Base-by-base conservation (phyloP, 23 red algal species). In the Rhodosorus marinus region DNA sequence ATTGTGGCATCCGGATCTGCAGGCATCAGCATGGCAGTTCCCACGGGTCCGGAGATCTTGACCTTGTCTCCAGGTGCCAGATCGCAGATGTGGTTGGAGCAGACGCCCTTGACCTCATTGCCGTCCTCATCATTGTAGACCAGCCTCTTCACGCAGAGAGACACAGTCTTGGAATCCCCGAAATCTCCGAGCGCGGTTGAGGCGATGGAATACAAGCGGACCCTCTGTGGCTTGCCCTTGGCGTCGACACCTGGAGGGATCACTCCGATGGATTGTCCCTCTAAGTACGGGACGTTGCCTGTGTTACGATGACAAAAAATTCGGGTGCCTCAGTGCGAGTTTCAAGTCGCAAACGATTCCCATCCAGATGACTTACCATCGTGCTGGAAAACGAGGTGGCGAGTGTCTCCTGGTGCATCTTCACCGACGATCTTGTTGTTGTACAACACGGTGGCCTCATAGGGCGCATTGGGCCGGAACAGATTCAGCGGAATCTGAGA, bases 231-330 rank as follows among this genome's bases (percentile, higher is more conserved):
- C 49, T 81, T 81, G 21, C 76, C 86, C 51, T 82, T 93, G n/a
- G n/a, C n/a, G 59, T 93, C 86, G 26, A 30, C 14, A 6, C 86
- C 86, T 15, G 76, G 75, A 32, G 86, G 45, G 43, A 93, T 76
- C 26, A 93, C 75, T 43, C 86, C 86, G 47, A 93, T 66, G 0
- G 86, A 93, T 66, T 93, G 86, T 7, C 86, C 86, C 69, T 93
- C 86, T 19, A 93, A 49, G 57, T 93, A 93, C 0, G 60, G 70
- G 31, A 88, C n/a, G 45, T 88, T 77, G 3, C 86, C n/a, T n/a
- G n/a, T n/a, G n/a, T n/a, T n/a, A n/a, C n/a, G n/a, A n/a, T n/a
- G n/a, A n/a, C n/a, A n/a, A n/a, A n/a, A n/a, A n/a, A n/a, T n/a
- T n/a, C n/a, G n/a, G n/a, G n/a, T n/a, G n/a, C n/a, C n/a, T n/a